phyloP scores from a whole-genome alignment of 2,329 filamentous ascomycete species.

The Stemphylium vesicarium region DNA sequence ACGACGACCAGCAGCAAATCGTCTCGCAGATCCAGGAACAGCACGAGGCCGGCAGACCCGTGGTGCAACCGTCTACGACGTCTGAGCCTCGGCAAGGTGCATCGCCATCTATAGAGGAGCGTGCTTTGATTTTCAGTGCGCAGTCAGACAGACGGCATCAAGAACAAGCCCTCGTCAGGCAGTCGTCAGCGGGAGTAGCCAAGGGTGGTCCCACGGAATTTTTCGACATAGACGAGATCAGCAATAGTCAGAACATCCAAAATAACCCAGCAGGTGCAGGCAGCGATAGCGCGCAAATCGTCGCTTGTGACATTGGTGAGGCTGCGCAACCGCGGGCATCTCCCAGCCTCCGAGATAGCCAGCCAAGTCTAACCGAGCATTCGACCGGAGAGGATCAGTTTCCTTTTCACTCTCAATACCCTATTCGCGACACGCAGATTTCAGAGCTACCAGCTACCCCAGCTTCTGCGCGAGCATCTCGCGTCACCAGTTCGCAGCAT shows the following conservation, averaged over 20 bases:
- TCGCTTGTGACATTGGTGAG: neutral
- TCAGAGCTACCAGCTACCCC: neutral
- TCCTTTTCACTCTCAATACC: conserved; percentile 19
- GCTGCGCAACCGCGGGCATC: neutral
- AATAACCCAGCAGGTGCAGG: neutral
- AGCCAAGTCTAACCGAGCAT: conserved; percentile 16
- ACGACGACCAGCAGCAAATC: neutral
- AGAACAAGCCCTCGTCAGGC: neutral
- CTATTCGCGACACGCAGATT: neutral
- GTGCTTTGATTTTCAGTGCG: neutral
- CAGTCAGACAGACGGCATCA: neutral
- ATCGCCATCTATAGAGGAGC: neutral
- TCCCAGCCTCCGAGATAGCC: conserved; percentile 1
- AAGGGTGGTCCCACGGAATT: neutral
- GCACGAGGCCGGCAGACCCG: neutral
- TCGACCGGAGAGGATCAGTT: conserved; percentile 18
- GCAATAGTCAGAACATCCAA: neutral
- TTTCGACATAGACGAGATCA: neutral
- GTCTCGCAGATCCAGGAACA: neutral
- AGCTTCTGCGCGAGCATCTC: neutral
- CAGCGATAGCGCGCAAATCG: neutral
- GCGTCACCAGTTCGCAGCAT: neutral
- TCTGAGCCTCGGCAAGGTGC: neutral
- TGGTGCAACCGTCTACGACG: too few relatives aligned
- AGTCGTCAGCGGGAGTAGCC: neutral